Conservation (phyloP, 2,329 filamentous ascomycete species). For the Ascocoryne sarcoides region DNA sequence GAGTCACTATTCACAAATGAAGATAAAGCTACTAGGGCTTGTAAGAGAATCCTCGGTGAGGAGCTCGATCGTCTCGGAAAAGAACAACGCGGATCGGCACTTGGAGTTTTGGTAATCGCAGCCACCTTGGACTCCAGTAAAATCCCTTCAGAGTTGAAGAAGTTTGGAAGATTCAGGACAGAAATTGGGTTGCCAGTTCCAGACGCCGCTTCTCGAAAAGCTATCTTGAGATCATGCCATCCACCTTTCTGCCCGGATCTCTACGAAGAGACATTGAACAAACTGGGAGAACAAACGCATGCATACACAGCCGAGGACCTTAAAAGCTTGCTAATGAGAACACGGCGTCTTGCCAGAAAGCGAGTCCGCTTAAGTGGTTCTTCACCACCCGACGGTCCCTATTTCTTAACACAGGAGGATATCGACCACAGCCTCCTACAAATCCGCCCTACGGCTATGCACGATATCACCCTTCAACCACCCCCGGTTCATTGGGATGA, state of each 20-base stretch:
- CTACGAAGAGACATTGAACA: constrained; percentile 43
- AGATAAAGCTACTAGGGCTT: constrained; percentile 39
- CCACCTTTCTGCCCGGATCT: constrained; percentile 39
- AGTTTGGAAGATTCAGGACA: constrained; percentile 52
- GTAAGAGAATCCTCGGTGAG: constrained; percentile 42
- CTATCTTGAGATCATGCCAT: constrained; percentile 55
- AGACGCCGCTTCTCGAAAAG: constrained; percentile 57
- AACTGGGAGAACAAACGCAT: constrained; percentile 68
- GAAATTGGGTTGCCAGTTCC: constrained; percentile 73
- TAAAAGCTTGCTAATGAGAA: constrained; percentile 49
- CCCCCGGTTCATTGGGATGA: constrained; percentile 80
- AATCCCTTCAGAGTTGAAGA: constrained; percentile 61
- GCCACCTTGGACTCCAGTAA: constrained; percentile 66
- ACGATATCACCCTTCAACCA: constrained; percentile 80
- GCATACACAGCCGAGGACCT: constrained; percentile 80
- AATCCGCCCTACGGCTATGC: constrained; percentile 77
- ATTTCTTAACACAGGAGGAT: constrained; percentile 36
- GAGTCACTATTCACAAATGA: constrained; percentile 60
- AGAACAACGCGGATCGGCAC: constrained; percentile 26
- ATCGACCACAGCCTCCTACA: constrained; percentile 56
- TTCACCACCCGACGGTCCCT: constrained; percentile 6
- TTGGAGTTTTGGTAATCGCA: constrained; percentile 63
- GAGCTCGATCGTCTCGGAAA: constrained; percentile 46
- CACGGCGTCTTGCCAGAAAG: constrained; percentile 32
- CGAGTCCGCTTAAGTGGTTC: constrained; percentile 7